Evolutionary conservation across 2,329 filamentous ascomycete species (phyloP), one percentile per base, ranked within the genome.

Genomic region (Fusarium temperatum): DNA sequence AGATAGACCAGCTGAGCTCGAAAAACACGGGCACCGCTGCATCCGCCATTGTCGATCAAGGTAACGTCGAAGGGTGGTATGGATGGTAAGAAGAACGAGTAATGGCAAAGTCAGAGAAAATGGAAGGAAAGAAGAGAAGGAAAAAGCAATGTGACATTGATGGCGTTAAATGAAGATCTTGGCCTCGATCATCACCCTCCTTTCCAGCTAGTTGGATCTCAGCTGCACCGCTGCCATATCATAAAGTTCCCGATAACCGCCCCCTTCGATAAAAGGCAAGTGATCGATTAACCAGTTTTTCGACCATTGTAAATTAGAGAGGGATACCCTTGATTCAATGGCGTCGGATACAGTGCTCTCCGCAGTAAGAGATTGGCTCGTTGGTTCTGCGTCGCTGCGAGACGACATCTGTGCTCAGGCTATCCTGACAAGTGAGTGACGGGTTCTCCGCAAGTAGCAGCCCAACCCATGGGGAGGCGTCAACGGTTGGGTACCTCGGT

Each of bases 1-100:
- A 78, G 17, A 85, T 84, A 7, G 82, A 80, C 83, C 83, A 85
- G 61, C 83, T 82, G 39, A 82, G 72, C 73, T 85, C 83, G 54
- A 81, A 85, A 66, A 84, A 84, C 28, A 80, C 71, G 6, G 67
- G 50, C 22, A 69, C 65, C 17, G 63, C 24, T 45, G 51, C 44
- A 8, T 50, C 24, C 30, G 67, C 67, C 67, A 70, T 70, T 59
- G 41, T 70, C 20, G 51, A 65, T 44, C 45, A 42, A 30, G 6
- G 26, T 44, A 11, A 30, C n/a, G 39, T 32, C 17, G 10, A 50
- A 69, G 18, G 22, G 35, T 45, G 22, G 22, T 42, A 24, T 55
- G 50, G 42, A 32, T 45, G 32, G 42, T 32, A 51, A 13, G n/a
- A 36, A 48, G 24, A 26, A 30, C 28, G 47, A 41, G 11, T 47